phyloP scores from a whole-genome alignment of 805 yeast genomes.

The Kluyveromyces wickerhamii region DNA sequence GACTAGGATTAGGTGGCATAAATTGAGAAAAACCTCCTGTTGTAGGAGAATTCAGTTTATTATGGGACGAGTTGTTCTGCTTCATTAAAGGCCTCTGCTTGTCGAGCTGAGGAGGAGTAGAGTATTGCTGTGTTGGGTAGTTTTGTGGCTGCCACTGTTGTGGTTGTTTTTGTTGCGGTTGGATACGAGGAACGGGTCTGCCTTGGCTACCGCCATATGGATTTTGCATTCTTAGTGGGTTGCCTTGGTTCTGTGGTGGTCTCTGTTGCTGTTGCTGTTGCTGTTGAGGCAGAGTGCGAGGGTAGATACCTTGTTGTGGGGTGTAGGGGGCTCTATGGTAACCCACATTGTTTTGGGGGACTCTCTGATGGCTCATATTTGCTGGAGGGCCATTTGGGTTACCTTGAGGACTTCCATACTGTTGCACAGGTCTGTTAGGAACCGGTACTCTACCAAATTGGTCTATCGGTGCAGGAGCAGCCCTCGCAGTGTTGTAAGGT shows the following conservation, averaged over 20 bases:
- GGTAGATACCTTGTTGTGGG: background rate
- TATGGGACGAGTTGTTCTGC: conserved; percentile 6
- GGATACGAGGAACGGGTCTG: conserved; percentile 6
- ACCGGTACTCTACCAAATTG: no score
- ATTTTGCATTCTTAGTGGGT: background rate
- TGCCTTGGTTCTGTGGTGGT: background rate
- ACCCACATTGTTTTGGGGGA: background rate
- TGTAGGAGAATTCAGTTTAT: conserved; percentile 12
- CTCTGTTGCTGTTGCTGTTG: conserved; percentile 3
- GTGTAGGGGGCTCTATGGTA: background rate
- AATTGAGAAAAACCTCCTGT: conserved; percentile 28
- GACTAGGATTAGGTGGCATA: conserved; percentile 22
- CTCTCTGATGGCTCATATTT: conserved; percentile 1
- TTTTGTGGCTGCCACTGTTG: conserved; percentile 14
- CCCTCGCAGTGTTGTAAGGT: no score
- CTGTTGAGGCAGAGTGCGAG: background rate
- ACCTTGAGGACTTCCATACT: no score
- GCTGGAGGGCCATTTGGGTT: background rate
- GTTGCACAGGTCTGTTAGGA: no score
- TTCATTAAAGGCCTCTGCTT: conserved; percentile 4
- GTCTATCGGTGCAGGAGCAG: no score
- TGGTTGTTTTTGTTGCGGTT: conserved; percentile 10
- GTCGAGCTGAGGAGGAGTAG: conserved; percentile 5
- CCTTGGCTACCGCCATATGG: conserved; percentile 1
- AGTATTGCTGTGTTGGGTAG: conserved; percentile 9